These are phyloP conservation scores for Steccherinum ochraceum DNA, from an alignment of 768 basidiomycete species.

Conservation along the genomic window DNA sequence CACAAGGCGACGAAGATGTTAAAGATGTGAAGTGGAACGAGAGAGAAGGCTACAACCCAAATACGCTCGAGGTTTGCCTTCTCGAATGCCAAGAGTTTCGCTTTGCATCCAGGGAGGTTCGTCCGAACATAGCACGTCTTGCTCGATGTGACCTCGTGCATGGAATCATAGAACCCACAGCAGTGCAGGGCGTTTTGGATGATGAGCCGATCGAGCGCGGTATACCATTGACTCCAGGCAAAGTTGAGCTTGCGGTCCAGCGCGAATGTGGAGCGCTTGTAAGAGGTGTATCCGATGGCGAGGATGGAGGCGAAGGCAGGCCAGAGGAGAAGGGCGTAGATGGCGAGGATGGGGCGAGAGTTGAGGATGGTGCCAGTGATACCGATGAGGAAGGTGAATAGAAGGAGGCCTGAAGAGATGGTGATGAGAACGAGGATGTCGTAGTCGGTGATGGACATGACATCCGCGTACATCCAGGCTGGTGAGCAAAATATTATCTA, in stretches of 20 bases:
- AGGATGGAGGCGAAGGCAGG: conserved; percentile 51
- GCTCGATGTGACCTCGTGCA: conserved; percentile 55
- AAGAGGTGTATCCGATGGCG: conserved; percentile 57
- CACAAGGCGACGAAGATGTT: conserved; percentile 55
- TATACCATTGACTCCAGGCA: conserved; percentile 62
- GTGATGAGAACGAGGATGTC: conserved; percentile 52
- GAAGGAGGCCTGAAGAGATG: conserved; percentile 45
- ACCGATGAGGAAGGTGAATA: conserved; percentile 56
- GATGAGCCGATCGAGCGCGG: conserved; percentile 42
- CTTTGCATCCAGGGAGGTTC: conserved; percentile 63
- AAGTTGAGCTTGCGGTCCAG: conserved; percentile 63
- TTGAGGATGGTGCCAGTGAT: conserved; percentile 56
- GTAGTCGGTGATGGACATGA: conserved; percentile 54
- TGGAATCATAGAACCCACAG: conserved; percentile 58
- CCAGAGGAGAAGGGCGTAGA: conserved; percentile 66
- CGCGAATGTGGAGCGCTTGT: conserved; percentile 52
- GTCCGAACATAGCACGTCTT: conserved; percentile 56
- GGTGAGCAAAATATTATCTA: not conserved
- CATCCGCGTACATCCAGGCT: conserved; percentile 62
- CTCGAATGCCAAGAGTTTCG: conserved; percentile 50
- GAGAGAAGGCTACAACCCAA: conserved; percentile 46
- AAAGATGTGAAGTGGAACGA: conserved; percentile 52
- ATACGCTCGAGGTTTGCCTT: conserved; percentile 36
- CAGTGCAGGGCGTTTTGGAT: conserved; percentile 60
- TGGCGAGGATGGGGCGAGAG: conserved; percentile 59